Conservation (phyloP, 257 asterid genomes). For the Fraxinus excelsior region DNA sequence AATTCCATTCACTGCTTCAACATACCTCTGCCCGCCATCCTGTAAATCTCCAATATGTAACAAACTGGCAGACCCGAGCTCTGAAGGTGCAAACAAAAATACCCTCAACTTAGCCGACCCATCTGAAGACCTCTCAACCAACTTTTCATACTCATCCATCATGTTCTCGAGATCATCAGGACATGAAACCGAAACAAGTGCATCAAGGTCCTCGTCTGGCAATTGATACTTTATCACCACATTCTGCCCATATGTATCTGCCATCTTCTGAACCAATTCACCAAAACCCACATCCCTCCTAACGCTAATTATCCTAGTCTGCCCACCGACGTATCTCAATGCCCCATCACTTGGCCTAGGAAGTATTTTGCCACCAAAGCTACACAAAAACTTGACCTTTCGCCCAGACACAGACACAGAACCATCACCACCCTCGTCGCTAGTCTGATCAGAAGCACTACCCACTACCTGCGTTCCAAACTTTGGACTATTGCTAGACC, state of each 20-base stretch:
- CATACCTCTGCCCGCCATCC: constrained; percentile 77
- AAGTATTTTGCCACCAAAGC: constrained; percentile 93
- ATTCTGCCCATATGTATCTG: constrained; percentile 53
- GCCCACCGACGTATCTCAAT: constrained; percentile 95
- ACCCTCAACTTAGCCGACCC: constrained; percentile 92
- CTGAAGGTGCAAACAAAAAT: constrained; percentile 80
- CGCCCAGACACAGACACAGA: constrained; percentile 62
- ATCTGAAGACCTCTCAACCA: constrained; percentile 69
- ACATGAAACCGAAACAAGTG: constrained; percentile 90
- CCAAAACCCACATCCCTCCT: constrained; percentile 60
- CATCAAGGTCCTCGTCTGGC: constrained; percentile 97
- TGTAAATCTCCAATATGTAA: constrained; percentile 59
- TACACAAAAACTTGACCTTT: constrained; percentile 85
- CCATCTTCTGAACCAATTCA: constrained; percentile 70
- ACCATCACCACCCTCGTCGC: constrained; percentile 74
- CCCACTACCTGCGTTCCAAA: constrained; percentile 35
- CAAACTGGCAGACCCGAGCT: constrained; percentile 51
- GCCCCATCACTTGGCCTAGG: constrained; percentile 91
- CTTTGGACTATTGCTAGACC: constrained; percentile 32
- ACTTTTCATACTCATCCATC: constrained; percentile 96
- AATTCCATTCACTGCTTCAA: constrained; percentile 92
- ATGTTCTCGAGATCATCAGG: constrained; percentile 94
- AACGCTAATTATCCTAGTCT: constrained; percentile 81
- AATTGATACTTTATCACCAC: constrained; percentile 87
- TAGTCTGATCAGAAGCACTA: constrained; percentile 58